Base-by-base conservation (phyloP, 2,329 filamentous ascomycete genomes). In the Aspergillus melleus region DNA sequence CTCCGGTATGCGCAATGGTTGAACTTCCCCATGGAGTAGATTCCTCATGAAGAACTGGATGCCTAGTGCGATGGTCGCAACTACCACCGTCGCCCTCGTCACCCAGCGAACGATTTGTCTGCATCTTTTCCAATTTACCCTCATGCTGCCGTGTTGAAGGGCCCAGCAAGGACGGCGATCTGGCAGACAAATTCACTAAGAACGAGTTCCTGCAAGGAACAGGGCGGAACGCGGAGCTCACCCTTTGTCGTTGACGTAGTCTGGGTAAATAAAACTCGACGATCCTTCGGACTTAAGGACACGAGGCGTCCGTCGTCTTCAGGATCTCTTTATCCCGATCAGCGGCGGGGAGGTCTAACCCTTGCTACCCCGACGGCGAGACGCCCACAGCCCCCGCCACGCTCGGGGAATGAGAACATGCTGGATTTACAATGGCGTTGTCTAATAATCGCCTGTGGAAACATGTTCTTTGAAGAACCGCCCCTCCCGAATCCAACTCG, bases 191-290 rank as follows among this genome's bases (percentile, higher is more conserved):
- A 39, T 39, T 32, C 30, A 32, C 24, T 32, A 1, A 32, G 30
- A 12, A 11, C 11, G 8, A 32, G 3, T 12, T 32, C 30, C 30
- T 32, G 9, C 30, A 30, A 11, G 29, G 29, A 30, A 30, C 29
- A 32, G 30, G 30, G 30, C 9, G 30, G 12, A 46, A 68, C 49
- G 42, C 63, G 62, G 30, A 61, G 51, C 56, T 59, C 36, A 65
- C 66, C 66, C 66, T 53, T 66, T 68, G 36, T 67, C 61, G 3
- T 62, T 66, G 14, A 67, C 30, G 30, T 32, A 32, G 5, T 56
- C 42, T 19, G 54, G 55, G 19, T 58, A 61, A 30, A 67, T 11
- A 39, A 16, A 39, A 39, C 11, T 14, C 36, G 36, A 39, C 36
- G 36, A 16, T 2, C 36, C 36, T 16, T 39, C 36, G 36, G 36